A percentile compares a stretch with the other conserved stretches of the same genome.
phyloP scores from a whole-genome alignment of 23 red algal genomes.

The Gracilaria gracilis region DNA sequence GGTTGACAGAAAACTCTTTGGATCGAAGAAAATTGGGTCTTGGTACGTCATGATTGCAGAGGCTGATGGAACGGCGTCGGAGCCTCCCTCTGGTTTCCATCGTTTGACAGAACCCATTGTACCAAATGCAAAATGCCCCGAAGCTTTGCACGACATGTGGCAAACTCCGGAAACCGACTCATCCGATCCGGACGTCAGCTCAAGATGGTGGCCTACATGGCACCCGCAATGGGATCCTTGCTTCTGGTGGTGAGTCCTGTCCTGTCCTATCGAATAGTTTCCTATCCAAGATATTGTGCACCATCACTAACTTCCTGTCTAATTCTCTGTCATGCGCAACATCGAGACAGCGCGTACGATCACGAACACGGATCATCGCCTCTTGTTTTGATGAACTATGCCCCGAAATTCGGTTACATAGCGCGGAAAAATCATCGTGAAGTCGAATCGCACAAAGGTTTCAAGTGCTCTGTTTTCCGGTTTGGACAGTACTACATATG shows the following conservation, averaged over 20 bases:
- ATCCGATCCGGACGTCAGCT: slow-evolving; percentile 35
- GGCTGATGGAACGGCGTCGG: slow-evolving; percentile 37
- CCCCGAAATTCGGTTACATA: slow-evolving; percentile 51
- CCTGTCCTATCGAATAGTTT: background rate
- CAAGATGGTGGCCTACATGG: slow-evolving; percentile 48
- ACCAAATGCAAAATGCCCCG: slow-evolving; percentile 48
- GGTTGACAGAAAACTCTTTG: slow-evolving; percentile 29
- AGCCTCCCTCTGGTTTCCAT: background rate
- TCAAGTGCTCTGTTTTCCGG: slow-evolving; percentile 57
- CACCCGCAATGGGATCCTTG: slow-evolving; percentile 67
- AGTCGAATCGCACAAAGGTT: slow-evolving; percentile 51
- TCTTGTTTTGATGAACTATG: slow-evolving; percentile 42
- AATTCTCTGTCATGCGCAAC: background rate
- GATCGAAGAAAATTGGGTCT: background rate
- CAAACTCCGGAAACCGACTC: slow-evolving; percentile 42
- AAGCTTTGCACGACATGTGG: slow-evolving; percentile 53
- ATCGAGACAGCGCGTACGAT: slow-evolving; percentile 52
- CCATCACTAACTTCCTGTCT: background rate
- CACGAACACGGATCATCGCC: slow-evolving; percentile 68
- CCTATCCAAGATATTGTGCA: background rate
- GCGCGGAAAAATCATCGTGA: slow-evolving; percentile 64
- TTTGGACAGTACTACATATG: slow-evolving; percentile 12
- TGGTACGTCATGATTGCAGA: slow-evolving; percentile 62
- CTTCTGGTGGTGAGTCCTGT: slow-evolving; percentile 64
- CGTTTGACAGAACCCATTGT: slow-evolving; percentile 18